Base-by-base conservation (phyloP, 1,284 basidiomycete species). In the Albatrellus sp. region DNA sequence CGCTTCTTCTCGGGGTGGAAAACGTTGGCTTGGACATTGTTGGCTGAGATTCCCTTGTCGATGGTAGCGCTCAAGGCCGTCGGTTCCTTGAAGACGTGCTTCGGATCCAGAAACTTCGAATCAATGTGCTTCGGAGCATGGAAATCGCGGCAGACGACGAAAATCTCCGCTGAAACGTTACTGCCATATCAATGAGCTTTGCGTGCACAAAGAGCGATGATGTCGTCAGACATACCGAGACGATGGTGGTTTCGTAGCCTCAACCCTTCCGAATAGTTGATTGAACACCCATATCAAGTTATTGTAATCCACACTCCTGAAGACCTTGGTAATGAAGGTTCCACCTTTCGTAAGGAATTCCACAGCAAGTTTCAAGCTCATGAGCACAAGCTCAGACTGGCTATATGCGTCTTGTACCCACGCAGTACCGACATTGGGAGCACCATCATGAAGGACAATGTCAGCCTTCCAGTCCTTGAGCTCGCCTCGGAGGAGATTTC, bases 391-490 rank as follows among this genome's bases (percentile, higher is more conserved):
- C 64, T 99, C 96, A 40, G 90, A 90, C 61, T 99, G 96, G 49
- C 82, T 83, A 69, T 94, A 99, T 1, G 96, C 96, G 66, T 99
- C 96, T 63, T 99, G 96, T 48, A 98, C 80, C 96, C 96, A 99
- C 11, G 96, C 96, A 20, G 92, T 90, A 73, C 96, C 96, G 63
- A 99, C 96, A 62, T 99, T 99, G 36, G 96, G 96, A 36, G 96
- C 96, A 72, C 96, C 96, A 65, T 99, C 96, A 64, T 99, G 96
- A 45, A 99, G 76, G n/a, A 99, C 93, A 45, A 98, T 79, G 61
- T 99, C 96, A n/a, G 96, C 96, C 65, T 93, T 96, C 94, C 96
- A 98, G 63, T 98, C 93, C 64, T 98, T 98, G 51, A 98, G 69
- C 63, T 97, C 90, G 34, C 70, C 70, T 41, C 90, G 80, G 44